Percentiles rank a stretch among this genome's conserved stretches.
Evolutionary conservation across 2,329 filamentous ascomycete genomes (phyloP).

Genomic region (Stemphylium vesicarium): DNA sequence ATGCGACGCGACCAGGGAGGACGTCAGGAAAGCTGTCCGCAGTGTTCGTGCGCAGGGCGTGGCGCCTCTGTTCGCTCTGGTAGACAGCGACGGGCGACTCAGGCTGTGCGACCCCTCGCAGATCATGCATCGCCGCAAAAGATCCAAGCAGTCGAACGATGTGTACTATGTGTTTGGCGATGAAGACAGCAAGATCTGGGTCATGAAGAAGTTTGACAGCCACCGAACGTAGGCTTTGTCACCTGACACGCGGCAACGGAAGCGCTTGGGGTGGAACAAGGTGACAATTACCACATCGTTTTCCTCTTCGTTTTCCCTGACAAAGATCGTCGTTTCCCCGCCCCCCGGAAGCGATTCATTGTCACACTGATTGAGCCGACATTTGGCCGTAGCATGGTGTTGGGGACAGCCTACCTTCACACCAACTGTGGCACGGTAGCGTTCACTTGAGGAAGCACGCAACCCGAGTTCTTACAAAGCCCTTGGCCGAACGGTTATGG

Average conservation of each 20-base stretch:
- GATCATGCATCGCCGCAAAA: background rate
- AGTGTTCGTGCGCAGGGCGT: background rate
- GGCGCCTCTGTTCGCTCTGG: conserved; percentile 10
- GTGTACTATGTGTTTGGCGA: conserved; percentile 5
- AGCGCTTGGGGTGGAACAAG: background rate
- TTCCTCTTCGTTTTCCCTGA: background rate
- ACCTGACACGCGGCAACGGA: background rate
- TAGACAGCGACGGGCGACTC: conserved; percentile 2
- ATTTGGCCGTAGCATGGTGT: background rate
- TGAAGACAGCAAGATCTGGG: conserved; percentile 2
- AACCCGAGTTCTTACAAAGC: background rate
- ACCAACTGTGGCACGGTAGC: background rate
- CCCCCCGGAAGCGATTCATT: too few species aligned
- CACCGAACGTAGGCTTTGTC: background rate
- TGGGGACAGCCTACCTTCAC: background rate
- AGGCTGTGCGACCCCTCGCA: background rate
- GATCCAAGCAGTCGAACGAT: background rate
- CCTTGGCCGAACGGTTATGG: background rate
- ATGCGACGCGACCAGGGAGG: background rate
- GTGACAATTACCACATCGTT: background rate
- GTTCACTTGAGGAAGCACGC: background rate
- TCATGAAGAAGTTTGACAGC: background rate
- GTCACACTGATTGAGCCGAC: background rate
- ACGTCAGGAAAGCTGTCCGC: background rate
- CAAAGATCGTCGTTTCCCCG: background rate